phyloP scores from a whole-genome alignment of 306 rosid genomes.

The Aeschynomene evenia region DNA sequence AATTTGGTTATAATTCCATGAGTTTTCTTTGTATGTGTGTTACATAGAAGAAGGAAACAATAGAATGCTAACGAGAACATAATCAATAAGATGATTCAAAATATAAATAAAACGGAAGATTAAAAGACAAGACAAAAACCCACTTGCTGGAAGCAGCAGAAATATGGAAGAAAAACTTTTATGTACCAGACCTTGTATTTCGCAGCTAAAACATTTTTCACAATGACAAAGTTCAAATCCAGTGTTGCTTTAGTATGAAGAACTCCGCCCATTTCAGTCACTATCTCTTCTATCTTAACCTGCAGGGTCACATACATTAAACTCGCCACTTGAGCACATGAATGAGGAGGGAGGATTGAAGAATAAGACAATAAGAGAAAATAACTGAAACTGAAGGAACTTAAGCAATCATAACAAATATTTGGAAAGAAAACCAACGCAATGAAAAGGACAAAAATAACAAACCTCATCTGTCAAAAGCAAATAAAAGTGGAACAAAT shows the following conservation, averaged over 20 bases:
- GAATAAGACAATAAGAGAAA: slow-evolving; percentile 21
- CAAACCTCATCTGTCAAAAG: not conserved
- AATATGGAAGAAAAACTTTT: slow-evolving; percentile 19
- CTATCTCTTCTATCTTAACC: slow-evolving; percentile 69
- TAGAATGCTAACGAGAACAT: slow-evolving; percentile 5
- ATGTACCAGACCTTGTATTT: slow-evolving; percentile 76
- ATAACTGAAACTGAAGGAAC: slow-evolving; percentile 17
- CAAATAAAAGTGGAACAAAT: not conserved
- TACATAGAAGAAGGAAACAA: not conserved
- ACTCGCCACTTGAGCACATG: not conserved
- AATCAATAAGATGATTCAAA: not conserved
- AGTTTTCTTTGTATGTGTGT: not conserved
- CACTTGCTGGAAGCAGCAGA: not conserved
- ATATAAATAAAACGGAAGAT: not conserved
- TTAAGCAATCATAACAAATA: not conserved
- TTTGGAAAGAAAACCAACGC: slow-evolving; percentile 12
- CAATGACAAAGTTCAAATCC: slow-evolving; percentile 81
- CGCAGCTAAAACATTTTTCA: slow-evolving; percentile 83
- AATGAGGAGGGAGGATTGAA: not conserved
- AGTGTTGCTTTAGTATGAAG: slow-evolving; percentile 56
- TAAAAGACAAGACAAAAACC: not conserved
- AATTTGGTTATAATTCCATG: not conserved
- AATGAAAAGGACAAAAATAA: not conserved
- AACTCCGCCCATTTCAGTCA: slow-evolving; percentile 89
- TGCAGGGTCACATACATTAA: slow-evolving; percentile 38